Evolutionary conservation across 2,329 filamentous ascomycete genomes (phyloP).

Genomic region (Apiospora sp.): DNA sequence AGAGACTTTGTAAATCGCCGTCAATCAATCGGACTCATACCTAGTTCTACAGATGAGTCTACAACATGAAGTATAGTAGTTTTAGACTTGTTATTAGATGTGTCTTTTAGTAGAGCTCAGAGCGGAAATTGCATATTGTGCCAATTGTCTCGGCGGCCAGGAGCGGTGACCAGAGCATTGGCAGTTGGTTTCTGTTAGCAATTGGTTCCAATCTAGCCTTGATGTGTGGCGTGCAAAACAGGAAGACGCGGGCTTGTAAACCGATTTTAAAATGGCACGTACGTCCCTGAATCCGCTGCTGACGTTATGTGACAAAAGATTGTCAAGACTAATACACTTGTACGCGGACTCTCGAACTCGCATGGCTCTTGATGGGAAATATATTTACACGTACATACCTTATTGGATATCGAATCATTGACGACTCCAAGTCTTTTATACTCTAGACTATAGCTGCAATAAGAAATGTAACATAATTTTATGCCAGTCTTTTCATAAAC

Average conservation of each 20-base stretch:
- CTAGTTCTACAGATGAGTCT: neutral
- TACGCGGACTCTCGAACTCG: neutral
- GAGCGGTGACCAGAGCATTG: neutral
- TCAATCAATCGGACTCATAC: neutral
- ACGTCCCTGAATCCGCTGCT: conserved; percentile 2
- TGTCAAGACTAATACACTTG: neutral
- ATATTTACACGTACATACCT: neutral
- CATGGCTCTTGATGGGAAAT: neutral
- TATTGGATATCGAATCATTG: neutral
- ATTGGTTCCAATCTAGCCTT: neutral
- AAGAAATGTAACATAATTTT: neutral
- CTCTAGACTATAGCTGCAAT: neutral
- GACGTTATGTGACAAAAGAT: neutral
- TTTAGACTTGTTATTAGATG: neutral
- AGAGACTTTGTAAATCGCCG: neutral
- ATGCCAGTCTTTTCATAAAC: neutral
- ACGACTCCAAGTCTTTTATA: neutral
- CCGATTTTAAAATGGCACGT: neutral
- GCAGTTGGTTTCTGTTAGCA: conserved; percentile 6
- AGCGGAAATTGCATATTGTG: neutral
- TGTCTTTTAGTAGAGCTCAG: neutral
- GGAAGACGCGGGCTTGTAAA: neutral
- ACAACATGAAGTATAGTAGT: neutral
- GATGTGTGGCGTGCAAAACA: neutral
- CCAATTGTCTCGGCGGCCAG: conserved; percentile 5